Evolutionary conservation across 2,329 filamentous ascomycete species (phyloP).

Genomic region (Sporothrix inflata): DNA sequence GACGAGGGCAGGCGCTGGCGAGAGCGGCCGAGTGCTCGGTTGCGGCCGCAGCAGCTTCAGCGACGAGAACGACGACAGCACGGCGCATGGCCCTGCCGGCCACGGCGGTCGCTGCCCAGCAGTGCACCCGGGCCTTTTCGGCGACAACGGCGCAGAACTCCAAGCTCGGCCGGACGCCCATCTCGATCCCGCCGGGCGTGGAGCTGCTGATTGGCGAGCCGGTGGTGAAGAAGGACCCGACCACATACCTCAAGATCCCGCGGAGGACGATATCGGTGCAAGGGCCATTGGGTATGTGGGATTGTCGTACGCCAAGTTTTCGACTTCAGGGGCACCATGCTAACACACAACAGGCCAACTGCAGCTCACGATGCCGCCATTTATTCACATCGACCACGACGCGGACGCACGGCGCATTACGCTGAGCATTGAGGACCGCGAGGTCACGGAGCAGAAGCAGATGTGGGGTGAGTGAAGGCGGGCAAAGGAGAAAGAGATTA

Average conservation of each 20-base stretch:
- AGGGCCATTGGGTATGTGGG: slow-evolving; percentile 67
- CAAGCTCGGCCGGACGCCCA: slow-evolving; percentile 81
- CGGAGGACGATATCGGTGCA: slow-evolving; percentile 73
- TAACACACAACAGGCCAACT: slow-evolving; percentile 56
- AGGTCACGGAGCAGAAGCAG: slow-evolving; percentile 75
- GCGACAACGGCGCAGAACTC: slow-evolving; percentile 68
- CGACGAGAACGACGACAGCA: slow-evolving; percentile 43
- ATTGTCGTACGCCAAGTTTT: too few species aligned
- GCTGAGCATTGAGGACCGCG: slow-evolving; percentile 70
- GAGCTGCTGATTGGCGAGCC: slow-evolving; percentile 72
- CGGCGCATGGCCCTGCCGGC: slow-evolving; percentile 4
- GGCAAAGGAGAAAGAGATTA: neutral
- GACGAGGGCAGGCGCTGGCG: slow-evolving; percentile 63
- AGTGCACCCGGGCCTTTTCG: slow-evolving; percentile 60
- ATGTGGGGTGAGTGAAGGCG: slow-evolving; percentile 81
- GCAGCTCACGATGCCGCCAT: slow-evolving; percentile 77
- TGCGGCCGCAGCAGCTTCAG: slow-evolving; percentile 41
- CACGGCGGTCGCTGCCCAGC: neutral
- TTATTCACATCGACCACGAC: slow-evolving; percentile 73
- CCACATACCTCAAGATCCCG: slow-evolving; percentile 63
- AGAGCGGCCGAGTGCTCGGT: slow-evolving; percentile 56
- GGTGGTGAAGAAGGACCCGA: slow-evolving; percentile 55
- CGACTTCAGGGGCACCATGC: too few species aligned
- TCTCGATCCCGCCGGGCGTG: slow-evolving; percentile 83
- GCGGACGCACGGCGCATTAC: slow-evolving; percentile 62